phyloP scores from a whole-genome alignment of 1,139 yeast genomes.

The Kluyveromyces sp. region DNA sequence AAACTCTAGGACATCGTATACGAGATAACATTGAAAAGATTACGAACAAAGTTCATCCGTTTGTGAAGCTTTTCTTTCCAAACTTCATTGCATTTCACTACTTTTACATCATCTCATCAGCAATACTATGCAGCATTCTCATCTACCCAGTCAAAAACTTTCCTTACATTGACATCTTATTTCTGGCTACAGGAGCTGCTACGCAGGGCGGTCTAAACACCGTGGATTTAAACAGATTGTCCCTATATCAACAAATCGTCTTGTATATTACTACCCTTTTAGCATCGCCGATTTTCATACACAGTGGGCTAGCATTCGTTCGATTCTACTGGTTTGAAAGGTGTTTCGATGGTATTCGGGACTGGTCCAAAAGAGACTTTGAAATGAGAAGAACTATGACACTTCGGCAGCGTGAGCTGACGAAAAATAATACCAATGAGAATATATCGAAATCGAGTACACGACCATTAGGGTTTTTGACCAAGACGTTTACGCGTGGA shows the following conservation, averaged over 20 bases:
- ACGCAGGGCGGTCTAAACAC: slow-evolving; percentile 94
- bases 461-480: background rate
- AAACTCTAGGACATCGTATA: slow-evolving; percentile 34
- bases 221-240: slow-evolving; percentile 52
- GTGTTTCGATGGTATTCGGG: slow-evolving; percentile 75
- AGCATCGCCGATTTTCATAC: slow-evolving; percentile 86
- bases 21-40: slow-evolving; percentile 33
- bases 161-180: slow-evolving; percentile 70
- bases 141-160: slow-evolving; percentile 67
- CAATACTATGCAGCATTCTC: slow-evolving; percentile 61
- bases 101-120: slow-evolving; percentile 47
- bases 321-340: slow-evolving; percentile 86
- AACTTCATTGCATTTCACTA: slow-evolving; percentile 79
- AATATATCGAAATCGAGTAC: slow-evolving; percentile 1
- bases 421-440: slow-evolving; percentile 39
- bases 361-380: slow-evolving; percentile 63
- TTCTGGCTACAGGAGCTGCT: slow-evolving; percentile 65
- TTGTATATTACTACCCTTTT: slow-evolving; percentile 54
- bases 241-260: slow-evolving; percentile 70
- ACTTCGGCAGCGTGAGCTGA: slow-evolving; percentile 36
- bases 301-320: slow-evolving; percentile 70
- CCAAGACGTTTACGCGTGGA: slow-evolving; percentile 5
- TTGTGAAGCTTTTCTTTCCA: slow-evolving; percentile 49
- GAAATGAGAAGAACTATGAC: slow-evolving; percentile 78
- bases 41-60: slow-evolving; percentile 38